These are phyloP conservation scores for Puccinia coronata DNA, from an alignment of 1,284 basidiomycete genomes.

Conservation along the genomic window DNA sequence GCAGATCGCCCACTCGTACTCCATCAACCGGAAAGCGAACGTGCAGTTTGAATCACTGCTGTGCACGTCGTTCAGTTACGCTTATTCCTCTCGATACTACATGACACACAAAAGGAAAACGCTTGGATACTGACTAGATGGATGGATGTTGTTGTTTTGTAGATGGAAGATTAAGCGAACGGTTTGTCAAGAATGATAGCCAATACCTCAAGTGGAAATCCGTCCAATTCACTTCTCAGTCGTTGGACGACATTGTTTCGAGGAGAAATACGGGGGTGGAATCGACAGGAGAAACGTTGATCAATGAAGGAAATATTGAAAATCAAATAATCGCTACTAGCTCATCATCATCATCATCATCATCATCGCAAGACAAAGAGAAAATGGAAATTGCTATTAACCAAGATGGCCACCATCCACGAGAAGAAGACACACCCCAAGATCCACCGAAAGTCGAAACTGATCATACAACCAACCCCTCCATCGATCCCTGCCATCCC, in stretches of 20 bases:
- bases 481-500: slow-evolving; percentile 59
- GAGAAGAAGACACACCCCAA: too few relatives aligned
- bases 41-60: slow-evolving; percentile 22
- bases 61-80: slow-evolving; percentile 41
- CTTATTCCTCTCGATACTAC: not conserved
- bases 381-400: too few relatives aligned
- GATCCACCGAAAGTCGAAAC: not conserved
- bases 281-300: slow-evolving; percentile 51
- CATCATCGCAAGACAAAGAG: too few relatives aligned
- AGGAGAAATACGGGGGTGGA: not conserved
- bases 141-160: too few relatives aligned
- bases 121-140: too few relatives aligned
- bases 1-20: slow-evolving; percentile 43
- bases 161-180: slow-evolving; percentile 42
- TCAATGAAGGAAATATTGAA: too few relatives aligned
- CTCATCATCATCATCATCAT: too few relatives aligned
- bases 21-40: slow-evolving; percentile 22
- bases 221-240: not conserved
- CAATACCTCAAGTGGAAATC: slow-evolving; percentile 31
- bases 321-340: too few relatives aligned
- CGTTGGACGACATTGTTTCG: slow-evolving; percentile 17
- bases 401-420: too few relatives aligned
- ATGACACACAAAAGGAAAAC: too few relatives aligned
- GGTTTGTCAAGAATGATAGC: slow-evolving; percentile 20
- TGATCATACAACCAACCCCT: slow-evolving; percentile 38